A percentile compares a stretch with the other conserved stretches of the same genome.
phyloP scores from a whole-genome alignment of 129 eudicot species.

The Lactuca sativa region DNA sequence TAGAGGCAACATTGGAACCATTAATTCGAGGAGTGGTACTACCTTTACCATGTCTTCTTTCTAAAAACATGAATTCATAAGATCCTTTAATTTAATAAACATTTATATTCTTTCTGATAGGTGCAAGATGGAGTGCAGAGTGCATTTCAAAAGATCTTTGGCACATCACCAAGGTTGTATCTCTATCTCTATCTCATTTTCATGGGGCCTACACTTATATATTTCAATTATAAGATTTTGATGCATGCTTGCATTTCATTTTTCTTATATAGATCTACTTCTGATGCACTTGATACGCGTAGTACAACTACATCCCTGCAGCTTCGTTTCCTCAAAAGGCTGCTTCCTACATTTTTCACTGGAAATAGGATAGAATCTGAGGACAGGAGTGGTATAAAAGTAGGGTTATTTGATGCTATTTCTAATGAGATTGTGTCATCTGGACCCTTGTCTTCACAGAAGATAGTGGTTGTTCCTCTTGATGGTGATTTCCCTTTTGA shows the following conservation, averaged over 20 bases:
- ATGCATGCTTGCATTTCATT: neutral
- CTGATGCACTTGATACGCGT: conserved; percentile 31
- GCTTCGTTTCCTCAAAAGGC: conserved; percentile 46
- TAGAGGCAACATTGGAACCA: conserved; percentile 50
- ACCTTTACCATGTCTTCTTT: conserved; percentile 18
- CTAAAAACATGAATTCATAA: neutral
- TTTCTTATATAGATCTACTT: conserved; percentile 36
- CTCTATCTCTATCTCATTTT: conserved; percentile 8
- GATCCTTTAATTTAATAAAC: conserved; percentile 6
- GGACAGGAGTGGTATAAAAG: conserved; percentile 33
- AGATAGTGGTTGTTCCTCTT: conserved; percentile 59
- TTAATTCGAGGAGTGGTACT: conserved; percentile 54
- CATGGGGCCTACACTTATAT: neutral
- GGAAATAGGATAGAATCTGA: conserved; percentile 49
- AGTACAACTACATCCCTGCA: conserved; percentile 41
- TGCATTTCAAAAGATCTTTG: conserved; percentile 27
- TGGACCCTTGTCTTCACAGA: conserved; percentile 60
- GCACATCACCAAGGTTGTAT: conserved; percentile 49
- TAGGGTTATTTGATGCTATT: conserved; percentile 51
- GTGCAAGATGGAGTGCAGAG: conserved; percentile 59
- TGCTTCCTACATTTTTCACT: conserved; percentile 56
- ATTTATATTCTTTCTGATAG: conserved; percentile 37
- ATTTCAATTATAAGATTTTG: neutral
- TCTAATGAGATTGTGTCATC: conserved; percentile 32
- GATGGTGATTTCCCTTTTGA: conserved; percentile 65